Evolutionary conservation across 257 asterid genomes (phyloP), one percentile per base, ranked within the genome.

Genomic region (Gynochthodes officinalis): DNA sequence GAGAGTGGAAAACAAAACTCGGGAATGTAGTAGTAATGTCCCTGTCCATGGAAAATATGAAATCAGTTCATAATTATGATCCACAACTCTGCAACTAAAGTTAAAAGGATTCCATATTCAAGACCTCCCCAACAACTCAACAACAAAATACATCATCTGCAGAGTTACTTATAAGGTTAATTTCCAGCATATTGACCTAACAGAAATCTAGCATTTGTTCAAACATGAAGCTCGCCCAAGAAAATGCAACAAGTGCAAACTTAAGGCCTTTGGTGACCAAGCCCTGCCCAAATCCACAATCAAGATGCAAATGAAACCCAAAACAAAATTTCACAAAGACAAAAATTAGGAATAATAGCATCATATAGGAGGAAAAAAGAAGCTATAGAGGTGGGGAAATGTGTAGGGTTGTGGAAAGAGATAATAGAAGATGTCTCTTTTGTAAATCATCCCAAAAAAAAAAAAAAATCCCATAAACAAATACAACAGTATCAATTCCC

Each of bases 11-110:
- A 23, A 92, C 93, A 43, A 92, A 92, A 84, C 98, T 92, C 16
- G 96, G 96, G 82, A 89, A 89, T 59, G 96, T 88, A 70, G 98
- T 92, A 19, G 98, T 92, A 35, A 92, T 92, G 86, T 92, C 96
- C 67, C 94, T 92, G 92, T 66, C 37, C 75, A 79, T 14, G 32
- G 74, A 78, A 64, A 61, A 57, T 48, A 48, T 48, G 18, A 9
- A 40, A 6, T 61, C 6, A 61, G 43, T 15, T 27, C 67, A 59
- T 59, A 28, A 42, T 42, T 10, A 42, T 6, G 12, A 42, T 42
- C n/a, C 7, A 2, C 42, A 37, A 37, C 42, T 37, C 42, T 37
- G 6, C 7, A 7, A 7, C 42, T 37, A 37, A 37, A 2, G 42
- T 37, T 37, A 37, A 37, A 37, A 37, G 42, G 42, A 37, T n/a